These are phyloP conservation scores for Backusella morwellensis DNA, from an alignment of 192 early-diverging fungal genomes.

Conservation along the genomic window DNA sequence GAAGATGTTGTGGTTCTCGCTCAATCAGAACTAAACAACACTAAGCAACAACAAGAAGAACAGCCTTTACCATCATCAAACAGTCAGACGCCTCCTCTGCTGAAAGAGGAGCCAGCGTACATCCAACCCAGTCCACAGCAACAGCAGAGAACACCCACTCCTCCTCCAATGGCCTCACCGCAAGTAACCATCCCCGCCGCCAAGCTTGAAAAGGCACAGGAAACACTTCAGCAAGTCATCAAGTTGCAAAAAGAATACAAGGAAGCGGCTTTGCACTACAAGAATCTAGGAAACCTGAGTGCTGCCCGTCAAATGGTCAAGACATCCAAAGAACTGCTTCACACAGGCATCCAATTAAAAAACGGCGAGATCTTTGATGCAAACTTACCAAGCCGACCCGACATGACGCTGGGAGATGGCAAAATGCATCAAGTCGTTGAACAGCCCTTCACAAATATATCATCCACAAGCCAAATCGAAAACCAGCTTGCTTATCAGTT, in stretches of 20 bases:
- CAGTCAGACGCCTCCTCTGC: background rate
- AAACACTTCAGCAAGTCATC: slow-evolving; percentile 28
- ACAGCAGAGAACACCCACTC: slow-evolving; percentile 1
- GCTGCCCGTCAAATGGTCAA: slow-evolving; percentile 51
- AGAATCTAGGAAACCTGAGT: slow-evolving; percentile 43
- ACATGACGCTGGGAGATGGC: slow-evolving; percentile 32
- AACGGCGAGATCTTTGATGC: slow-evolving; percentile 23
- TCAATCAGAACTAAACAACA: background rate
- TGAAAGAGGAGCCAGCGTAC: background rate
- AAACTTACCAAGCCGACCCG: slow-evolving; percentile 16
- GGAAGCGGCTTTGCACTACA: slow-evolving; percentile 52
- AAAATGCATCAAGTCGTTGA: slow-evolving; percentile 9
- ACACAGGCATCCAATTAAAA: slow-evolving; percentile 33
- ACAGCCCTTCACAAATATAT: background rate
- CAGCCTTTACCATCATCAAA: background rate
- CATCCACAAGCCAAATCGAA: slow-evolving; percentile 18
- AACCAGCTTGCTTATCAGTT: slow-evolving; percentile 29
- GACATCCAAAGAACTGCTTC: slow-evolving; percentile 45
- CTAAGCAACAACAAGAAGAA: background rate
- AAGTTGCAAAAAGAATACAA: slow-evolving; percentile 56
- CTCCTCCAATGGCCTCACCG: background rate
- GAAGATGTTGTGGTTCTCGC: background rate
- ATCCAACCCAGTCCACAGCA: background rate
- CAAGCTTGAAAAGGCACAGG: slow-evolving; percentile 7
- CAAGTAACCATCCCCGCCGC: background rate